phyloP scores from a whole-genome alignment of 345 rosid genomes.

The Punica granatum region DNA sequence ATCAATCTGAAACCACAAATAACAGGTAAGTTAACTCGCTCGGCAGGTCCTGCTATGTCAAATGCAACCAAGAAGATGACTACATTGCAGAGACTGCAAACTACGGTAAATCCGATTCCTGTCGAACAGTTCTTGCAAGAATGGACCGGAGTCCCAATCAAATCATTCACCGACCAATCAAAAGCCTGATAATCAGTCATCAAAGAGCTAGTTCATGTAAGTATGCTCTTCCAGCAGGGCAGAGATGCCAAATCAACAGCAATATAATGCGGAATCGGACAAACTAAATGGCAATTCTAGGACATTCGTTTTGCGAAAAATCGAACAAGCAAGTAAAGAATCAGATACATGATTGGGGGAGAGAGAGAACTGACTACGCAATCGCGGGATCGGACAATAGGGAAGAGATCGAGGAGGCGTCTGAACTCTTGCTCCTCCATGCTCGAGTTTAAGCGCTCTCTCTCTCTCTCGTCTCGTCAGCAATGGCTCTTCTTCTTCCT shows the following conservation, averaged over 20 bases:
- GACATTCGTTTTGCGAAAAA: neutral
- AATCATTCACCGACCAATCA: too few relatives aligned
- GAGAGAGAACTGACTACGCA: constrained; percentile 30
- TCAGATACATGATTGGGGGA: neutral
- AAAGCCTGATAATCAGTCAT: too few relatives aligned
- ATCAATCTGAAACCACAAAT: constrained; percentile 37
- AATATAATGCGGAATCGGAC: too few relatives aligned
- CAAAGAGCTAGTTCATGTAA: neutral
- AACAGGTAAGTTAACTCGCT: neutral
- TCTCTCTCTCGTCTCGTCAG: neutral
- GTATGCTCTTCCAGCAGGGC: neutral
- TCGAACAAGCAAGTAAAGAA: neutral
- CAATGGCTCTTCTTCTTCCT: neutral
- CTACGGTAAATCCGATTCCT: too few relatives aligned
- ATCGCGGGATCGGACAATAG: constrained; percentile 71
- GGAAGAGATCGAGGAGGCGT: constrained; percentile 69
- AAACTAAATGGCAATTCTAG: too few relatives aligned
- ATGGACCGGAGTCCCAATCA: too few relatives aligned
- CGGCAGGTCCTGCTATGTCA: neutral
- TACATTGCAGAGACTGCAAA: too few relatives aligned
- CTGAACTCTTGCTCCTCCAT: constrained; percentile 85
- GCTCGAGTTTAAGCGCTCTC: neutral
- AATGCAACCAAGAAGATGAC: neutral
- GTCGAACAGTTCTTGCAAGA: too few relatives aligned
- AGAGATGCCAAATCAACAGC: neutral